These are phyloP conservation scores for Vachellia collinsii DNA, from an alignment of 306 rosid genomes.

Conservation along the genomic window DNA sequence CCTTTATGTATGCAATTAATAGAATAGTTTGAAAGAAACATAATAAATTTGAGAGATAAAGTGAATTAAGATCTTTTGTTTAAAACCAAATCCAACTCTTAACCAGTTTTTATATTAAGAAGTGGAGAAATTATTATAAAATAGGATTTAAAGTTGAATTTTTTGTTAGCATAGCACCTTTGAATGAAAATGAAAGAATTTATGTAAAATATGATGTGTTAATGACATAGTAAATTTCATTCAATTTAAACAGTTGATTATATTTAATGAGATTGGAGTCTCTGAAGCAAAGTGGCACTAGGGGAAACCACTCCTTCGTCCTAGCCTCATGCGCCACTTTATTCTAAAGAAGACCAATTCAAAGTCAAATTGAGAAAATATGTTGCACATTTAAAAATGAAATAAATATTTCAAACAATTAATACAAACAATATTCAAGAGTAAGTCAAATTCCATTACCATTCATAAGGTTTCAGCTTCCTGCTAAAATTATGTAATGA, in stretches of 20 bases:
- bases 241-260: background rate
- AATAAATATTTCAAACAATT: background rate
- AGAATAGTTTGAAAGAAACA: no score
- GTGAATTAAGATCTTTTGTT: no score
- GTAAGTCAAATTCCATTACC: background rate
- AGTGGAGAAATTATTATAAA: background rate
- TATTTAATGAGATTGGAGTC: background rate
- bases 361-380: background rate
- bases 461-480: background rate
- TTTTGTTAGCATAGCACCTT: background rate
- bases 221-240: background rate
- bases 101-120: no score
- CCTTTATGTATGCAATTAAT: no score
- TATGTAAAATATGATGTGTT: background rate
- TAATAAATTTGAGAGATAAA: no score
- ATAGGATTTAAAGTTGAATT: background rate
- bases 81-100: no score
- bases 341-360: background rate
- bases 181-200: background rate
- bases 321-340: background rate
- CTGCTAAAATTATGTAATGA: background rate
- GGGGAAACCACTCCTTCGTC: background rate
- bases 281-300: background rate
- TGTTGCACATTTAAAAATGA: no score
- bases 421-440: background rate